phyloP scores from a whole-genome alignment of 345 rosid genomes.

The Durio zibethinus region DNA sequence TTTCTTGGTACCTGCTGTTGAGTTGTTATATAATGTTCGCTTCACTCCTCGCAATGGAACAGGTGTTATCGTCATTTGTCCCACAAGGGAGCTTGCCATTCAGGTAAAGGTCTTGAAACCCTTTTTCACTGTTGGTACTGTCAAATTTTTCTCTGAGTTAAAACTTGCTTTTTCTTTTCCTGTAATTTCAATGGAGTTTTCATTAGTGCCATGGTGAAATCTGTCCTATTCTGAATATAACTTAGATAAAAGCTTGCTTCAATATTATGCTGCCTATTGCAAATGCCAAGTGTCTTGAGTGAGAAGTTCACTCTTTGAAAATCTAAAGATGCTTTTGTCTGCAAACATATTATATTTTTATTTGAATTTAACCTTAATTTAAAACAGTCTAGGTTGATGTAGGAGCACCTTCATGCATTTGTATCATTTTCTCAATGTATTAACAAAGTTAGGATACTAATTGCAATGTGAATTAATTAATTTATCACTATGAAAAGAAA shows the following conservation, averaged over 20 bases:
- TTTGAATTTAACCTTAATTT: background rate
- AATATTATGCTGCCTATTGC: background rate
- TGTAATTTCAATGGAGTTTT: background rate
- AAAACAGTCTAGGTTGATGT: background rate
- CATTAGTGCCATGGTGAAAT: background rate
- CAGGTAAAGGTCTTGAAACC: slow-evolving; percentile 48
- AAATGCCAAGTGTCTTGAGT: background rate
- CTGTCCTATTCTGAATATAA: background rate
- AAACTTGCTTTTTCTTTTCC: background rate
- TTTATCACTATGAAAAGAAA: background rate
- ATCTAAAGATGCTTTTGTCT: background rate
- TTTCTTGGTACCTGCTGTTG: slow-evolving; percentile 85
- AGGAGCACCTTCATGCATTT: background rate
- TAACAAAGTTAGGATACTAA: background rate
- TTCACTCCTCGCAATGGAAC: slow-evolving; percentile 80
- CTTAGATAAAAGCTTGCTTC: background rate
- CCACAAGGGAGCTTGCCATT: slow-evolving; percentile 96
- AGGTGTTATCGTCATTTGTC: slow-evolving; percentile 88
- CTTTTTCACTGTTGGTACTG: background rate
- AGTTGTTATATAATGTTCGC: slow-evolving; percentile 61
- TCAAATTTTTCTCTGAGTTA: background rate
- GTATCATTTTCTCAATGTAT: background rate
- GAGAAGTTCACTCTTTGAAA: background rate
- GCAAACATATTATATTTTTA: background rate
- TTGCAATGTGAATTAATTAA: background rate